Base-by-base conservation (phyloP, 2,329 filamentous ascomycete genomes). In the Aspergillus spinulosporus region DNA sequence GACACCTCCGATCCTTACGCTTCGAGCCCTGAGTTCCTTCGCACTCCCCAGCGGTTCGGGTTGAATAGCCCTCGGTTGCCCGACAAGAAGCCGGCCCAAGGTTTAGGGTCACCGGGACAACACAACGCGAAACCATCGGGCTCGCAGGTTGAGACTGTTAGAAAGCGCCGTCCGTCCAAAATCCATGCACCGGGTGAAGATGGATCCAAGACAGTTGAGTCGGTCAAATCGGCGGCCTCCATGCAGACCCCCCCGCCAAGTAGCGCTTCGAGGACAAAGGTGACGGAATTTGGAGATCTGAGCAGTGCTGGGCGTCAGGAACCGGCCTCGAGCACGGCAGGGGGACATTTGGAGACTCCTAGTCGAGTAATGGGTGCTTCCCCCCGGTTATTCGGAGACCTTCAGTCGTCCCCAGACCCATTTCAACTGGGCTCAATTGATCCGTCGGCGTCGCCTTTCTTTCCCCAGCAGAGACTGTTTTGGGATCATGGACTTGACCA, bases 161-260 rank as follows among this genome's bases (percentile, higher is more conserved):
- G 64, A 59, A 65, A 71, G 15, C 68, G 68, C 55, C 68, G 68
- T 7, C 49, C 65, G 2, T 54, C 66, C 26, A 73, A 65, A 50
- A 67, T 66, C 6, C 62, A 68, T 54, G 63, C 61, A 39, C 52
- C 56, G 40, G 54, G 59, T 40, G 68, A 74, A 43, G 68, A 74
- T 54, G 69, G 66, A 7, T 66, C 70, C 15, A 67, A 66, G 12
- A 68, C 70, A 11, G 65, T 71, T 45, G 69, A 68, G 44, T 73
- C 73, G 9, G 66, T 70, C 56, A 76, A 72, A 52, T 77, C 74
- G 6, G 75, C 75, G 26, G 75, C 74, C 34, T 76, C 74, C 11
- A 84, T 85, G 76, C 83, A 86, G 69, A 86, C 84, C 9, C 84
- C 84, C 32, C 84, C 84, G 48, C 83, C 84, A 2, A 85, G 83